Conservation (phyloP, 1,284 basidiomycete species). For the Sparassis latifolia region DNA sequence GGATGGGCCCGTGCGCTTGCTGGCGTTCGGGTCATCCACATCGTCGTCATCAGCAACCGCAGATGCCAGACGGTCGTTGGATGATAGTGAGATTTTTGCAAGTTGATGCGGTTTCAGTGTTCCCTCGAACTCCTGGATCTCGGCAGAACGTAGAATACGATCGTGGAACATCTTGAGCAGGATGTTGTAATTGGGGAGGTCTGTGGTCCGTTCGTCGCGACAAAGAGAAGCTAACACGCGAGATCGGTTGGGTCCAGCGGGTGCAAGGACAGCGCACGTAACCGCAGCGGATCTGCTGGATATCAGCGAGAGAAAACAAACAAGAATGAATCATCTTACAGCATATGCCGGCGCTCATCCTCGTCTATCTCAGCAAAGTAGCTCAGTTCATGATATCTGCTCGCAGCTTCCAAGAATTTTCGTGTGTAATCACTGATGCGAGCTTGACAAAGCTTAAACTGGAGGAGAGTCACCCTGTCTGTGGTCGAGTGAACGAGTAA, state of each 20-base stretch:
- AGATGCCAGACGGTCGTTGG: constrained; percentile 70
- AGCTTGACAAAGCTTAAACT: constrained; percentile 88
- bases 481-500: constrained; percentile 75
- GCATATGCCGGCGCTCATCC: constrained; percentile 80
- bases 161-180: constrained; percentile 97
- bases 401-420: constrained; percentile 93
- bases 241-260: constrained; percentile 92
- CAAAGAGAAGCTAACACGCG: constrained; percentile 88
- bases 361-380: constrained; percentile 86
- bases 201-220: constrained; percentile 84
- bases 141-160: constrained; percentile 85
- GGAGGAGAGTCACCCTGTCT: constrained; percentile 72
- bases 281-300: constrained; percentile 70
- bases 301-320: background rate
- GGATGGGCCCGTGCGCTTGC: constrained; percentile 79
- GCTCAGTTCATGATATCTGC: constrained; percentile 90
- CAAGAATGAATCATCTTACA: constrained; percentile 46
- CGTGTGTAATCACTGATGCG: constrained; percentile 88
- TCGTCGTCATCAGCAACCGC: constrained; percentile 48
- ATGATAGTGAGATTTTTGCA: constrained; percentile 79
- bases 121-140: constrained; percentile 86
- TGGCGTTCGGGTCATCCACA: constrained; percentile 41
- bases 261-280: constrained; percentile 94
- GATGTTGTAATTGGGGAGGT: constrained; percentile 82
- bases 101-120: constrained; percentile 90